phyloP scores from a whole-genome alignment of 1,284 basidiomycete species.

The Malassezia pachydermatis region DNA sequence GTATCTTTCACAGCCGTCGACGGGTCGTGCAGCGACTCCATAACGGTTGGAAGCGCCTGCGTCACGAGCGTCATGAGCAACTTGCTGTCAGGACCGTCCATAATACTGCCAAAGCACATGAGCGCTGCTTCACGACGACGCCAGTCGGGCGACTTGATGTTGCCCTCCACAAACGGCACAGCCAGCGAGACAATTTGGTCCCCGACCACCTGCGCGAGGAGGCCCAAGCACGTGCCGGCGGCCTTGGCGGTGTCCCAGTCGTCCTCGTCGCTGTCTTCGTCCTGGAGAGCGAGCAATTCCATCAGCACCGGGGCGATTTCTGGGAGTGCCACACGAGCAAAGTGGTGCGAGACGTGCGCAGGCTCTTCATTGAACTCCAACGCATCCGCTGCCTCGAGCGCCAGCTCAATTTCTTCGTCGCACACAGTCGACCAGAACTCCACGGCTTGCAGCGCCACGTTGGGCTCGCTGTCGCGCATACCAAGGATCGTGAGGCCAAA shows the following conservation, averaged over 20 bases:
- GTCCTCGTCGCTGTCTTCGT: conserved; percentile 94
- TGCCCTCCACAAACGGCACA: conserved; percentile 93
- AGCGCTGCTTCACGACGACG: conserved; percentile 89
- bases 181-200: conserved; percentile 83
- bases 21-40: conserved; percentile 84
- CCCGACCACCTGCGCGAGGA: conserved; percentile 79
- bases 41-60: conserved; percentile 84
- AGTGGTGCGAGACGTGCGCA: conserved; percentile 74
- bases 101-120: conserved; percentile 95
- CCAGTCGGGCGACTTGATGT: conserved; percentile 86
- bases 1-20: conserved; percentile 88
- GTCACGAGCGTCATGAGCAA: conserved; percentile 82
- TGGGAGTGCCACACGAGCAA: conserved; percentile 83
- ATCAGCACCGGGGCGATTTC: conserved; percentile 90
- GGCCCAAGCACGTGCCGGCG: conserved; percentile 79
- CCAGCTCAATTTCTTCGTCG: conserved; percentile 88
- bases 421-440: conserved; percentile 99
- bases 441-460: conserved; percentile 87
- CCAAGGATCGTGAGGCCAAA: conserved; percentile 97
- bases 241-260: conserved; percentile 99
- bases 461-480: conserved; percentile 86
- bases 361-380: conserved; percentile 82
- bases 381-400: conserved; percentile 88
- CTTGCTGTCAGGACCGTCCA: conserved; percentile 82
- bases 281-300: conserved; percentile 76